Base-by-base conservation (phyloP, 78 protist genomes). In the Polysphondylium violaceum region DNA sequence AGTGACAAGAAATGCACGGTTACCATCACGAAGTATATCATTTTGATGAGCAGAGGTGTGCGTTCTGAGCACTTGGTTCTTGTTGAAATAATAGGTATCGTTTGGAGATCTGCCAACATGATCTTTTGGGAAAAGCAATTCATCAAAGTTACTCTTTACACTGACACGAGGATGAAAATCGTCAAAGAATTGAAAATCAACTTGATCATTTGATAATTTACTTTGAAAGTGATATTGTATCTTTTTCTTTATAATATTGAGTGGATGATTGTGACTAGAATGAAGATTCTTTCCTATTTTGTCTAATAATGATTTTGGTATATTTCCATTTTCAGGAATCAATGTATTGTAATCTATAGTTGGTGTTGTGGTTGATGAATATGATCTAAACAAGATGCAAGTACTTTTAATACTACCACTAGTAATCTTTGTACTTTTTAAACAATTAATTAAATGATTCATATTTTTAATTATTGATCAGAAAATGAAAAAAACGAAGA, bases 1-100 rank as follows among this genome's bases (percentile, higher is more conserved):
- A 2, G 95, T 93, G 9, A 93, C 94, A 16, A 97, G 68, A 58
- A 97, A 96, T 5, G 96, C 87, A 33, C 47, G 33, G 2, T 83
- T 31, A 1, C 3, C 21, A 4, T 75, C 33, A 21, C 38, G 23
- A 43, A 96, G 25, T 50, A 96, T 36, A 47, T 94, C 74, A 35
- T 87, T 76, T 74, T 96, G 97, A 59, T 96, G 97, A 0, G 97
- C 96, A 76, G 90, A 85, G 2, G 97, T 95, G 41, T 95, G 96
- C 12, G 96, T 87, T 44, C 96, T 50, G 4, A 95, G 17, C 25
- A 90, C n/a, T 16, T 35, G 29, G 19, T 69, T 25, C 12, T 72
- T 27, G 1, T 19, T 9, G 38, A 83, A 36, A 78, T 95, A 96
- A 55, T 94, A 96, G 11, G 98, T 96, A 81, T 96, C 98, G 25